Base-by-base conservation (phyloP, 371 early-diverging fungal genomes). In the Apophysomyces elegans region DNA sequence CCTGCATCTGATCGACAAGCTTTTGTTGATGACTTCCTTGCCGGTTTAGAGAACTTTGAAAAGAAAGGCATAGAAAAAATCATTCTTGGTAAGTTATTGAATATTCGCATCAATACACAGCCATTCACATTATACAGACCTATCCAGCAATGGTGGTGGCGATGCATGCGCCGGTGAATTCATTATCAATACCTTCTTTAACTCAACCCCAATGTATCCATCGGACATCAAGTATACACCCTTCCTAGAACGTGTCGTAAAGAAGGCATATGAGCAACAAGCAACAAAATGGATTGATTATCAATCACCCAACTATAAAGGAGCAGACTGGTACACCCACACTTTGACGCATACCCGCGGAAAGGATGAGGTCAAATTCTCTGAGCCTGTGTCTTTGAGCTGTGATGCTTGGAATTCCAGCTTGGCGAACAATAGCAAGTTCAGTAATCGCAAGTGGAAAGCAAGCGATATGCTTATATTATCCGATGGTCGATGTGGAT, bases 131-230 rank as follows among this genome's bases (percentile, higher is more conserved):
- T 37, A 14, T 18, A 13, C 41, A 63, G 77, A 83, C 59, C 71
- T 83, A 9, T 83, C 83, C 5, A 67, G 76, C 9, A 83, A 83
- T 50, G 83, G 83, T 44, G 83, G 83, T 21, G 83, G 83, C 44
- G 83, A 83, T 68, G 83, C 83, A 4, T 83, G 83, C 68, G 83
- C 83, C 26, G 83, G 83, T 54, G 83, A 83, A 63, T 83, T 78
- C 50, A 62, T 83, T 26, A 83, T 83, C 66, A 78, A 73, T 16
- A 76, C 80, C 2, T 75, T 83, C 61, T 78, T 79, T 54, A 66
- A 70, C 46, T 70, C 76, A 26, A 83, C 83, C 0, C 80, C 80
- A 16, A 80, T 77, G 18, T 83, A 83, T 56, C 61, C 69, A 35
- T 83, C 83, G 16, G 83, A 83, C 58, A 63, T 83, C 61, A 83